Evolutionary conservation across 1,139 yeast species (phyloP).

Genomic region (Arxiozyma slooffiae): DNA sequence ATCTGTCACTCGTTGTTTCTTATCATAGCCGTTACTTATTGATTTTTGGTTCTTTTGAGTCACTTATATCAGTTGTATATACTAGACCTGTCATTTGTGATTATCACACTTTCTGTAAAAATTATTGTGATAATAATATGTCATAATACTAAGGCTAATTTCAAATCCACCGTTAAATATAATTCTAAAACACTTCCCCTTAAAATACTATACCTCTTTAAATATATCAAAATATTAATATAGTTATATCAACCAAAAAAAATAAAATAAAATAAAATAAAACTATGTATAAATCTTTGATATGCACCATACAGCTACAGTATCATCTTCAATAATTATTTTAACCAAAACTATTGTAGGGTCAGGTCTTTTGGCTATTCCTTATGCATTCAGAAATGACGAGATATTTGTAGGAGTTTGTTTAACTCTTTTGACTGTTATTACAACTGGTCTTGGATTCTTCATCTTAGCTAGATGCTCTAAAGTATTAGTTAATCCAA

Average conservation of each 20-base stretch:
- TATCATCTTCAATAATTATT: constrained; percentile 45
- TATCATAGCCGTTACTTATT: background rate
- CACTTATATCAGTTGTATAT: no score
- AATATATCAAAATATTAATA: no score
- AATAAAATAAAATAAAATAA: background rate
- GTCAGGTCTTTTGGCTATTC: constrained; percentile 90
- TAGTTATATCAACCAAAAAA: background rate
- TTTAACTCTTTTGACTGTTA: constrained; percentile 62
- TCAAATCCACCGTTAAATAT: background rate
- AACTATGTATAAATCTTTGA: background rate
- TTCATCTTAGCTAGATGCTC: constrained; percentile 71
- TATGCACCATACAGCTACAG: constrained; percentile 27
- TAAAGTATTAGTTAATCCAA: constrained; percentile 48
- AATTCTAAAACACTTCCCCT: background rate
- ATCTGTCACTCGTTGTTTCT: background rate
- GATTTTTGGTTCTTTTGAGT: background rate
- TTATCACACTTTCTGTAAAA: no score
- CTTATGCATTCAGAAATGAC: constrained; percentile 79
- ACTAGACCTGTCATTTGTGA: background rate
- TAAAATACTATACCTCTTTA: no score
- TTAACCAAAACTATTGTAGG: constrained; percentile 70
- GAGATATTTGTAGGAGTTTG: constrained; percentile 63
- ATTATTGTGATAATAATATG: no score
- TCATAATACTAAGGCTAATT: background rate
- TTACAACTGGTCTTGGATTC: constrained; percentile 71